phyloP scores from a whole-genome alignment of 495 filamentous ascomycete species.

The Tetracladium marchalianum region DNA sequence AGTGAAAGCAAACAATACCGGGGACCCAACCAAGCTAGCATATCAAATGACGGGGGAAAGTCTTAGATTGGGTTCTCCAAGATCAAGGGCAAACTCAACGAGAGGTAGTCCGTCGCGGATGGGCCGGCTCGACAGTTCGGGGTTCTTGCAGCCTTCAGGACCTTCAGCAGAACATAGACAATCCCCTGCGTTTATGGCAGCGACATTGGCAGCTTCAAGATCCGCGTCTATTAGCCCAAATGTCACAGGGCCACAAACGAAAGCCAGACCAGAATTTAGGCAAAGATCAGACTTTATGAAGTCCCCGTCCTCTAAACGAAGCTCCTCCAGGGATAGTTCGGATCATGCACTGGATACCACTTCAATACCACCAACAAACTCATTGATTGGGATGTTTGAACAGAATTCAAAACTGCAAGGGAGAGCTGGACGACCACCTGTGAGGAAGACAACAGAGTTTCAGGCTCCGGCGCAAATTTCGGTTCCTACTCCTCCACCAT shows the following conservation, averaged over 20 bases:
- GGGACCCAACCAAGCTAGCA: not conserved
- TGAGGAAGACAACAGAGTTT: conserved; percentile 26
- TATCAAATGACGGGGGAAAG: conserved; percentile 11
- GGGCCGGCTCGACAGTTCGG: not conserved
- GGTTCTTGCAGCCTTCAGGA: conserved; percentile 7
- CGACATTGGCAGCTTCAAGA: conserved; percentile 45
- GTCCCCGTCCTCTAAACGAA: conserved; percentile 11
- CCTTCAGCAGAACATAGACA: conserved; percentile 14
- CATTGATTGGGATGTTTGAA: conserved; percentile 55
- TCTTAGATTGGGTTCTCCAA: not conserved
- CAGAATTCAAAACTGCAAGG: conserved; percentile 15
- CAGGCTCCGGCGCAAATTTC: not conserved
- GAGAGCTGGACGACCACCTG: conserved; percentile 22
- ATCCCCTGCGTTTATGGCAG: conserved; percentile 45
- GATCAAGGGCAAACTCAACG: conserved; percentile 8
- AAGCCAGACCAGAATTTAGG: not conserved
- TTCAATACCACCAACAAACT: conserved; percentile 43
- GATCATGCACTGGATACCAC: conserved; percentile 38
- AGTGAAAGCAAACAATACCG: not conserved
- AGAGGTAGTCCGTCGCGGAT: not conserved
- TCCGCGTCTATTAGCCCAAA: conserved; percentile 32
- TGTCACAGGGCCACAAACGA: conserved; percentile 13
- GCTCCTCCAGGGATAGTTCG: conserved; percentile 18
- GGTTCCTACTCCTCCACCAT: not conserved
- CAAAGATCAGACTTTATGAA: conserved; percentile 3